These are phyloP conservation scores for Xylariaceae sp. DNA, from an alignment of 2,329 filamentous ascomycete genomes.

Conservation along the genomic window DNA sequence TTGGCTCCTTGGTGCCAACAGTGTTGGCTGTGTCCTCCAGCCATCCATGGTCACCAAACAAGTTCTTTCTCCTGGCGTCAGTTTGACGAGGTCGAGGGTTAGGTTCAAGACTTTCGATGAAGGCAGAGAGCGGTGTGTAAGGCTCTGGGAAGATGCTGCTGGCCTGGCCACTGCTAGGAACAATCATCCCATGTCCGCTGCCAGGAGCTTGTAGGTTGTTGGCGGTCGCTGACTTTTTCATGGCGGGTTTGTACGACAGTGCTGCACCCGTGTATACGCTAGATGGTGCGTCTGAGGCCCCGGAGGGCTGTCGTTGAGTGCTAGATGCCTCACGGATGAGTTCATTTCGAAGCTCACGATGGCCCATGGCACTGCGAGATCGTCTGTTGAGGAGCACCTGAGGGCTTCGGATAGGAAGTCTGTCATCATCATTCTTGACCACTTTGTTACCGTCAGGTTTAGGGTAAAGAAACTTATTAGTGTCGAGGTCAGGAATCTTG, in stretches of 20 bases:
- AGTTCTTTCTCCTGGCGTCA: constrained; percentile 46
- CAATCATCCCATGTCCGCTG: background rate
- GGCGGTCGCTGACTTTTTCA: constrained; percentile 11
- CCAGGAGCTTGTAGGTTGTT: background rate
- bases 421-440: background rate
- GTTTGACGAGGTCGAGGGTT: constrained; percentile 2
- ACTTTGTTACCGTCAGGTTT: background rate
- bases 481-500: background rate
- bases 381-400: background rate
- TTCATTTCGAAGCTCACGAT: background rate
- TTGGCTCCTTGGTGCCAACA: constrained; percentile 7
- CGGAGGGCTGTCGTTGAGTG: constrained; percentile 3
- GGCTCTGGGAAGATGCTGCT: constrained; percentile 1
- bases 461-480: background rate
- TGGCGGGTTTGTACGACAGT: background rate
- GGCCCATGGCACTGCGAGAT: background rate
- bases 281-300: background rate
- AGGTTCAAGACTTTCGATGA: constrained; percentile 26
- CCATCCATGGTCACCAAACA: constrained; percentile 56
- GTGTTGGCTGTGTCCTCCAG: constrained; percentile 39
- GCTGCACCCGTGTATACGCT: background rate
- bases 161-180: too few species aligned
- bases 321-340: background rate
- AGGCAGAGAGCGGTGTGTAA: constrained; percentile 29
- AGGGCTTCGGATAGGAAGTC: background rate